Evolutionary conservation across 495 filamentous ascomycete genomes (phyloP).

Genomic region (Neurospora sp.): DNA sequence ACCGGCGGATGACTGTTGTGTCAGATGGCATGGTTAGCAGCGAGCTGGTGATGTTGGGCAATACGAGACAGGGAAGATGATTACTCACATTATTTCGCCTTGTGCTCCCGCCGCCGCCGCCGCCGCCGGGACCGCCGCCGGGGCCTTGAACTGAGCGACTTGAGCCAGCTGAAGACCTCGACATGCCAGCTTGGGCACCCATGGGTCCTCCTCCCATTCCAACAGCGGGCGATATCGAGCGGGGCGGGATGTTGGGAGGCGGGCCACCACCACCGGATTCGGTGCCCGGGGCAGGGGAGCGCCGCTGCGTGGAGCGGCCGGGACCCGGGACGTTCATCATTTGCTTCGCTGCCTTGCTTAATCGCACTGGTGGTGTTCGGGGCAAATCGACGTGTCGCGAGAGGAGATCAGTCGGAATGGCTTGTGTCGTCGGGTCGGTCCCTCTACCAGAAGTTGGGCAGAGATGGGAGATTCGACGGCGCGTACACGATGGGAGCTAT

Average conservation of each 20-base stretch:
- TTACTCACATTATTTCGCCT: slow-evolving; percentile 43
- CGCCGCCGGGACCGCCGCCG: slow-evolving; percentile 12
- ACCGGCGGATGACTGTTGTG: slow-evolving; percentile 30
- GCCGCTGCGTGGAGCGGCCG: slow-evolving; percentile 35
- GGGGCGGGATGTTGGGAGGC: slow-evolving; percentile 29
- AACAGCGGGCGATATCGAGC: slow-evolving; percentile 32
- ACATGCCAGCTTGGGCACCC: slow-evolving; percentile 12
- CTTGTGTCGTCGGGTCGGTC: not conserved
- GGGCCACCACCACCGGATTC: slow-evolving; percentile 23
- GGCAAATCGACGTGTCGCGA: not conserved
- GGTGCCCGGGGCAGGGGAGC: slow-evolving; percentile 33
- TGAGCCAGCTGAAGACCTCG: slow-evolving; percentile 35
- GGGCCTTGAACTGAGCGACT: slow-evolving; percentile 11
- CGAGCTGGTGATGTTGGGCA: not conserved
- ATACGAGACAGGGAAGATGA: slow-evolving; percentile 1
- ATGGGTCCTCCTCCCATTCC: slow-evolving; percentile 9
- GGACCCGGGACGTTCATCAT: slow-evolving; percentile 31
- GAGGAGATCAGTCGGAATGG: not conserved
- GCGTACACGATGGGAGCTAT: not conserved
- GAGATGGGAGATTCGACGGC: not conserved
- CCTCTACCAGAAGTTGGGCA: not conserved
- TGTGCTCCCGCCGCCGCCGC: slow-evolving; percentile 24
- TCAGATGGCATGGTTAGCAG: slow-evolving; percentile 12
- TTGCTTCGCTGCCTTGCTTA: not conserved
- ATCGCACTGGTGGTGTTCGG: not conserved